Evolutionary conservation across 2,329 filamentous ascomycete species (phyloP).

Genomic region (Zelopaecilomyces penicillatus): DNA sequence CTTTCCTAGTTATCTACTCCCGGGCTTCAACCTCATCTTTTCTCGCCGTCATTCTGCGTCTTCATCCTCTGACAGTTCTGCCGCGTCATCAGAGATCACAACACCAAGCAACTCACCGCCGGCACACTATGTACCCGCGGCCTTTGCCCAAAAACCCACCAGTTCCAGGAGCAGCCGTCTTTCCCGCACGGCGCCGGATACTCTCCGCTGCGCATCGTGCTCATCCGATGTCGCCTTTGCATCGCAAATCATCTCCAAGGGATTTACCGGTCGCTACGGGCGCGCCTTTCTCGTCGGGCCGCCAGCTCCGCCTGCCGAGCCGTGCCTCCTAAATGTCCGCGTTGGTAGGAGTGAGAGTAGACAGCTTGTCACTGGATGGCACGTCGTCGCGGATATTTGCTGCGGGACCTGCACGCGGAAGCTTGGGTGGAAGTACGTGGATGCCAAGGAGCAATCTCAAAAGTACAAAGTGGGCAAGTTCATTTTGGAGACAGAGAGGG

Average conservation of each 20-base stretch:
- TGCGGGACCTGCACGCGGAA: constrained; percentile 48
- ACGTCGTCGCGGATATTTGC: constrained; percentile 55
- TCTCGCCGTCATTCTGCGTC: constrained; percentile 31
- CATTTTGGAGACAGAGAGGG: constrained; percentile 54
- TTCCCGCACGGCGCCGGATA: constrained; percentile 40
- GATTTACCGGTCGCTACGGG: constrained; percentile 58
- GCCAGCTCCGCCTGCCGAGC: constrained; percentile 16
- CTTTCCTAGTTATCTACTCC: constrained; percentile 45
- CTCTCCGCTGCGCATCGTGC: constrained; percentile 51
- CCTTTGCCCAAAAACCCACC: background rate
- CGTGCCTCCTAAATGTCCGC: constrained; percentile 44
- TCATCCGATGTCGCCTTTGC: constrained; percentile 52
- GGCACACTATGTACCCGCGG: constrained; percentile 5
- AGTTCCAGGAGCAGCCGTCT: constrained; percentile 20
- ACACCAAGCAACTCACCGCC: constrained; percentile 21
- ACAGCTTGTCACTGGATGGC: constrained; percentile 53
- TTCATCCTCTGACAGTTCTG: constrained; percentile 24
- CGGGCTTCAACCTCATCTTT: constrained; percentile 41
- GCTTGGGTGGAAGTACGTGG: constrained; percentile 62
- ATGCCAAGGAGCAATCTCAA: constrained; percentile 50
- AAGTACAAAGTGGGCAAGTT: constrained; percentile 63
- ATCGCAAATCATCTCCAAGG: constrained; percentile 55
- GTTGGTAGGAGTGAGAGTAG: constrained; percentile 47
- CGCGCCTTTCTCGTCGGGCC: constrained; percentile 53
- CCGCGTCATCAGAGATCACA: constrained; percentile 19